phyloP scores from a whole-genome alignment of 1,284 basidiomycete species.

The Boletus calvinii region DNA sequence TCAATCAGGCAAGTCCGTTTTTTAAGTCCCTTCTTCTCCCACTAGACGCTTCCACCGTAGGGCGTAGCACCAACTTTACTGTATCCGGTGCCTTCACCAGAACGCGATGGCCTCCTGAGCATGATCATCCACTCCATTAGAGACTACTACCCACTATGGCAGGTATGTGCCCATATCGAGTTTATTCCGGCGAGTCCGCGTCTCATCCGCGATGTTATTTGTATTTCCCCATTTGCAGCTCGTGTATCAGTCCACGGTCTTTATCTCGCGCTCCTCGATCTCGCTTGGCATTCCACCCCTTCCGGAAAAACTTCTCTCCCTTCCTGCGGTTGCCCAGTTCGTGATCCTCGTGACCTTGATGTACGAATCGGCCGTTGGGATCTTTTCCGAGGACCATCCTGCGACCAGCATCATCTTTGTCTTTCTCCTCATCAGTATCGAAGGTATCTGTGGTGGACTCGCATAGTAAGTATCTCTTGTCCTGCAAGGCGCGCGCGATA shows the following conservation, averaged over 20 bases:
- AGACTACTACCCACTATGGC: conserved; percentile 96
- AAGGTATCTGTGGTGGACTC: conserved; percentile 88
- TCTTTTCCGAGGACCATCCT: conserved; percentile 54
- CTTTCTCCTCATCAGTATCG: conserved; percentile 77
- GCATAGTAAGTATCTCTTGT: conserved; percentile 67
- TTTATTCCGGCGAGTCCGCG: not conserved
- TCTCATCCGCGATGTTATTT: conserved; percentile 26
- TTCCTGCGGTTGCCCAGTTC: conserved; percentile 74
- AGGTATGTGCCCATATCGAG: conserved; percentile 47
- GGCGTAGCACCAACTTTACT: conserved; percentile 90
- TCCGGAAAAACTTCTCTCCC: conserved; percentile 65
- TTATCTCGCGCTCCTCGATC: conserved; percentile 91
- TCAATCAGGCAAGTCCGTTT: conserved; percentile 68
- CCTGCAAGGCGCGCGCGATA: not conserved
- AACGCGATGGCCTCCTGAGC: conserved; percentile 61
- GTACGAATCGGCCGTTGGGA: conserved; percentile 66
- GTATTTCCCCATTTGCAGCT: conserved; percentile 42
- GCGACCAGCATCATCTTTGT: conserved; percentile 62
- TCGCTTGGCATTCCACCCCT: conserved; percentile 85
- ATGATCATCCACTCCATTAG: conserved; percentile 81
- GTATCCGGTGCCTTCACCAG: conserved; percentile 77
- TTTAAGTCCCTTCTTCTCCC: not conserved
- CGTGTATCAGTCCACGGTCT: conserved; percentile 91
- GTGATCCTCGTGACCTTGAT: conserved; percentile 58
- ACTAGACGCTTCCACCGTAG: conserved; percentile 35